Percentiles rank a stretch among this genome's conserved stretches.
Evolutionary conservation across 2,329 filamentous ascomycete genomes (phyloP).

Genomic region (Calycina marina): DNA sequence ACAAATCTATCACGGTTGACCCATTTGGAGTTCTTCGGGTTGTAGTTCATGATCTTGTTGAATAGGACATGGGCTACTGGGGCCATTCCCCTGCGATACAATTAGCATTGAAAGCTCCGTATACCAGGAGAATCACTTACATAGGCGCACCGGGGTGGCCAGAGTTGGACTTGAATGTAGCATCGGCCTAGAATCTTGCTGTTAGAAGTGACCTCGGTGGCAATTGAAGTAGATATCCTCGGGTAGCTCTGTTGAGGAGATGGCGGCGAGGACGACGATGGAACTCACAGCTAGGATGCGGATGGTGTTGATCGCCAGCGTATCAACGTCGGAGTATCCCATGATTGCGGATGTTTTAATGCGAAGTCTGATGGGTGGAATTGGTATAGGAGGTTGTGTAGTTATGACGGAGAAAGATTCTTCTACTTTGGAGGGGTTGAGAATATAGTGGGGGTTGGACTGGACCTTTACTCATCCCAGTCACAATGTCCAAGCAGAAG

Average conservation of each 20-base stretch:
- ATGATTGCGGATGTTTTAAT: constrained; percentile 32
- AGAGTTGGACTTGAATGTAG: constrained; percentile 87
- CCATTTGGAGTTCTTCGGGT: constrained; percentile 98
- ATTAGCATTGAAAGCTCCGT: constrained; percentile 14
- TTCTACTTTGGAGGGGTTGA: background rate
- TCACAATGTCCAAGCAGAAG: too few species aligned
- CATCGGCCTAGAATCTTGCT: constrained; percentile 63
- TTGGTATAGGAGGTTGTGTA: constrained; percentile 2
- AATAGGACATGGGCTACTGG: constrained; percentile 92
- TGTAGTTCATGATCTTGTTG: constrained; percentile 99
- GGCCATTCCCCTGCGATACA: constrained; percentile 56
- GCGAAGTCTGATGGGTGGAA: background rate
- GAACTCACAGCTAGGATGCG: constrained; percentile 79
- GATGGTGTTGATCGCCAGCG: constrained; percentile 96
- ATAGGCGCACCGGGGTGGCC: constrained; percentile 98
- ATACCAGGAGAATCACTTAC: constrained; percentile 41
- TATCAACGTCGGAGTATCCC: constrained; percentile 78
- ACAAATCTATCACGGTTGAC: constrained; percentile 96
- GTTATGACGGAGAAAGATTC: background rate
- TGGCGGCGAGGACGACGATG: constrained; percentile 13
- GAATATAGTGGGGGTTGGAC: too few species aligned
- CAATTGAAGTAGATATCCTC: too few species aligned
- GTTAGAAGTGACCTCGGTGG: background rate
- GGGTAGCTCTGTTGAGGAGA: background rate
- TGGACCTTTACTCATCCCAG: too few species aligned